These are phyloP conservation scores for Penicillium olsonii DNA, from an alignment of 2,329 filamentous ascomycete genomes.

Conservation along the genomic window DNA sequence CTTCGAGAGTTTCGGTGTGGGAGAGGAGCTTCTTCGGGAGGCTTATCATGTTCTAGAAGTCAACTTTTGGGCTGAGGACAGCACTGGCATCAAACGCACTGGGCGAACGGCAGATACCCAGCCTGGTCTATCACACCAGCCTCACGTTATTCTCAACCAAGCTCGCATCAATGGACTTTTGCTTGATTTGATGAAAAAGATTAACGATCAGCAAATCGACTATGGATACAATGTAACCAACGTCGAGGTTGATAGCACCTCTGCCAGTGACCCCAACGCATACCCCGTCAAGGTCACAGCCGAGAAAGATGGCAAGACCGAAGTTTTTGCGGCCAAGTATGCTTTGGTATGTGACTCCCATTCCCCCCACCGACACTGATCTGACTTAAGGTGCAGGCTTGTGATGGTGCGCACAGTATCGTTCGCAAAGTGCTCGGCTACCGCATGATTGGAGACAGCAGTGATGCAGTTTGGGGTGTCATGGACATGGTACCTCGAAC, in stretches of 20 bases:
- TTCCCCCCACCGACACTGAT: background rate
- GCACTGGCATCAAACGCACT: conserved; percentile 48
- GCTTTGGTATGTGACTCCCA: conserved; percentile 46
- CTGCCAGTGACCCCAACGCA: conserved; percentile 37
- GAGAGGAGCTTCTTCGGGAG: conserved; percentile 57
- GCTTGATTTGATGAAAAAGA: conserved; percentile 51
- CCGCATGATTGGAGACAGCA: conserved; percentile 62
- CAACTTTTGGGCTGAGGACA: conserved; percentile 55
- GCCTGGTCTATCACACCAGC: conserved; percentile 54
- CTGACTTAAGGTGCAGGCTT: conserved; percentile 35
- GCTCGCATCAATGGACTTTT: conserved; percentile 58
- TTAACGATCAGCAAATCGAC: conserved; percentile 50
- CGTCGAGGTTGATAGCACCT: conserved; percentile 52
- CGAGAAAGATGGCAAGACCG: conserved; percentile 43
- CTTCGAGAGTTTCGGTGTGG: conserved; percentile 61
- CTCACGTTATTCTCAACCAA: conserved; percentile 61
- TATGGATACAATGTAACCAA: conserved; percentile 57
- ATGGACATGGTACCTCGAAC: conserved; percentile 55
- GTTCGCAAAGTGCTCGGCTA: conserved; percentile 44
- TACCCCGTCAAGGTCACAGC: conserved; percentile 51
- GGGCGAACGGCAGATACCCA: conserved; percentile 57
- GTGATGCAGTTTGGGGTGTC: conserved; percentile 60
- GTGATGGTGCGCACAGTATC: conserved; percentile 50
- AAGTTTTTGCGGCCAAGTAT: conserved; percentile 52
- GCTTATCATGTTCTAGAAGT: conserved; percentile 61